Evolutionary conservation across 306 rosid species (phyloP).

Genomic region (Rosa rugosa): DNA sequence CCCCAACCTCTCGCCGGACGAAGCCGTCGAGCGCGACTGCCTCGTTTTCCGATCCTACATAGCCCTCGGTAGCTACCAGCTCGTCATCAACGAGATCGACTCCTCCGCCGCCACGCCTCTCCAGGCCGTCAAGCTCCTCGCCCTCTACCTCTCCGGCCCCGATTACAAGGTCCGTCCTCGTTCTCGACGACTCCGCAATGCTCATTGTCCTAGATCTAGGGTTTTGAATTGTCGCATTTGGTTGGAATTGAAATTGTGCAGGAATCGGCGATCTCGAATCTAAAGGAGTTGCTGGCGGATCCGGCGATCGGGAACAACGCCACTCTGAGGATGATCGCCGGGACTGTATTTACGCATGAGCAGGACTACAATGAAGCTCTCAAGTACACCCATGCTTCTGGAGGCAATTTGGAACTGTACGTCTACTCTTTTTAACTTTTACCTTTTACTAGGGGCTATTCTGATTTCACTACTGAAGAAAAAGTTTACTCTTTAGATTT

Average conservation of each 20-base stretch:
- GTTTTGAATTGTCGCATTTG: background rate
- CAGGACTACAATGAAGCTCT: conserved; percentile 92
- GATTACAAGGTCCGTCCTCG: conserved; percentile 48
- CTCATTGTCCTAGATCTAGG: background rate
- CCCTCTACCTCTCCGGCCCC: conserved; percentile 75
- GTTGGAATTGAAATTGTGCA: conserved; percentile 4
- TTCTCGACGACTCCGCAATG: background rate
- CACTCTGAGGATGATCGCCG: conserved; percentile 73
- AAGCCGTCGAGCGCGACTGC: conserved; percentile 70
- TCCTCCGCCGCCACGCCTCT: conserved; percentile 82
- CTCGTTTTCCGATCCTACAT: conserved; percentile 88
- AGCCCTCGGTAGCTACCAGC: conserved; percentile 79
- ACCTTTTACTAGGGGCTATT: background rate
- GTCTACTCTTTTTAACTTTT: conserved; percentile 14
- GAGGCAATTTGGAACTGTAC: conserved; percentile 95
- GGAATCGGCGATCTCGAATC: conserved; percentile 67
- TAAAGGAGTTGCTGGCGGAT: conserved; percentile 85
- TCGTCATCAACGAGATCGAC: conserved; percentile 81
- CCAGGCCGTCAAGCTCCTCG: conserved; percentile 91
- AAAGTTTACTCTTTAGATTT: background rate
- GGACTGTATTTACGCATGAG: conserved; percentile 76
- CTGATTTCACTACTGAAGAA: background rate
- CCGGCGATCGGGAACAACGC: conserved; percentile 77
- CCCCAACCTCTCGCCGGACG: conserved; percentile 69
- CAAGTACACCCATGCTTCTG: conserved; percentile 82